Evolutionary conservation across 768 basidiomycete genomes (phyloP), one percentile per base, ranked within the genome.

Genomic region (Pisolithus microcarpus): DNA sequence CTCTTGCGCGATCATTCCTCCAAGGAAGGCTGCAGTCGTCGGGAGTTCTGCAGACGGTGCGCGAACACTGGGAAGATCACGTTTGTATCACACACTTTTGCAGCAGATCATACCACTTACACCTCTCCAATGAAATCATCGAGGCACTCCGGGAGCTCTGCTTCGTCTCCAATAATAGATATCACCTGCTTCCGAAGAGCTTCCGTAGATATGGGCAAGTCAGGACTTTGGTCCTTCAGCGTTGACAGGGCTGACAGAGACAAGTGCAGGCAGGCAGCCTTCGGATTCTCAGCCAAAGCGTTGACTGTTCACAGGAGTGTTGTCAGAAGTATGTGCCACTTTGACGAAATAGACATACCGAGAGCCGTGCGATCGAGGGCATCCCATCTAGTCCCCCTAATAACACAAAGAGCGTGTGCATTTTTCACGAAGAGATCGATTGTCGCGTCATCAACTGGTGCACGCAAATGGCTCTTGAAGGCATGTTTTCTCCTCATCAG

Each of bases 1-100:
- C 64, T 99, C 96, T 59, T 99, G 96, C 23, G 94, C 92, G 18
- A 97, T 85, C 34, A 98, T 67, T 2, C 96, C 96, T 1, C 96
- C 96, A 0, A 97, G 72, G 61, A 98, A 82, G 2, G 94, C 94
- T 0, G 95, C 91, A 2, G 85, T 93, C 57, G 93, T 98, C 6
- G 95, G 95, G 3, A 98, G 70, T 60, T 95, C 91, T 3, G 90
- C 84, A 0, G 78, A 83, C 2, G 87, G 89, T 7, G 91, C 75
- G 2, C 92, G 86, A 10, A 75, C 82, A 50, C 91, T 93, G 60
- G 34, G 9, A 19, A 18, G 11, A 28, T 13, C 15, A 18, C 9
- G 3, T 11, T 4, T 15, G 9, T 10, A 8, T 15, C 52, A 46
- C 51, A 55, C 57, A 44, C 24, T 13, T 15, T 21, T n/a, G 26